Conservation (phyloP, 306 rosid genomes). For the Gastrolobium bilobum region DNA sequence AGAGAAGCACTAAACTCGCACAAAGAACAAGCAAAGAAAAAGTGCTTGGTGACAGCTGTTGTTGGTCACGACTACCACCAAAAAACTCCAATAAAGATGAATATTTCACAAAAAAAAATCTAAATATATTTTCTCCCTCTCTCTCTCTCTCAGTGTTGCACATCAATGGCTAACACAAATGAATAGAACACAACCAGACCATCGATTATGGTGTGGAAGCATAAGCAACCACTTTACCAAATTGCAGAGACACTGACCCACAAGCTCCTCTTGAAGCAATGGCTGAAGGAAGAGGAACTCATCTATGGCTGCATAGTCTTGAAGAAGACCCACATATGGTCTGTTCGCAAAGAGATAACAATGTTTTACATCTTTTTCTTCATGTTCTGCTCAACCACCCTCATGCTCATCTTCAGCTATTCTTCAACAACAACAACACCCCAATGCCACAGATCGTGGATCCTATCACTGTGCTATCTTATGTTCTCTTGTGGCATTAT, state of each 20-base stretch:
- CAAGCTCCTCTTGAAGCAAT: slow-evolving; percentile 95
- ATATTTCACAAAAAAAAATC: no score
- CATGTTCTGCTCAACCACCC: slow-evolving; percentile 86
- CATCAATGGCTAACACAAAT: slow-evolving; percentile 71
- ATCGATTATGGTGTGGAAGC: slow-evolving; percentile 80
- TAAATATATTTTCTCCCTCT: not conserved
- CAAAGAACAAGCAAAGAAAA: no score
- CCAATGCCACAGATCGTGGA: slow-evolving; percentile 73
- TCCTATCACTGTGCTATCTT: slow-evolving; percentile 81
- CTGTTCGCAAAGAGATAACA: slow-evolving; percentile 76
- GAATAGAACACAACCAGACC: slow-evolving; percentile 52
- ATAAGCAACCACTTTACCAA: slow-evolving; percentile 89
- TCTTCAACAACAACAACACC: no score
- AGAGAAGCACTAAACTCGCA: no score
- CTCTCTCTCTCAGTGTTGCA: not conserved
- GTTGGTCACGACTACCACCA: no score
- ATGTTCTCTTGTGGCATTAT: slow-evolving; percentile 77
- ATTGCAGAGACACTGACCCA: slow-evolving; percentile 92
- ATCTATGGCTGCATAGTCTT: slow-evolving; percentile 72
- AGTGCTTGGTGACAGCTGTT: no score
- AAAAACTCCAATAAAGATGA: no score
- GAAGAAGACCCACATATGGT: slow-evolving; percentile 86
- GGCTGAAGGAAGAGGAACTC: slow-evolving; percentile 95
- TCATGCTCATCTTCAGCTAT: slow-evolving; percentile 79
- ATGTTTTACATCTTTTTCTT: slow-evolving; percentile 87